phyloP scores from a whole-genome alignment of 2,329 filamentous ascomycete genomes.

The Hymenoscyphus fructigenus region DNA sequence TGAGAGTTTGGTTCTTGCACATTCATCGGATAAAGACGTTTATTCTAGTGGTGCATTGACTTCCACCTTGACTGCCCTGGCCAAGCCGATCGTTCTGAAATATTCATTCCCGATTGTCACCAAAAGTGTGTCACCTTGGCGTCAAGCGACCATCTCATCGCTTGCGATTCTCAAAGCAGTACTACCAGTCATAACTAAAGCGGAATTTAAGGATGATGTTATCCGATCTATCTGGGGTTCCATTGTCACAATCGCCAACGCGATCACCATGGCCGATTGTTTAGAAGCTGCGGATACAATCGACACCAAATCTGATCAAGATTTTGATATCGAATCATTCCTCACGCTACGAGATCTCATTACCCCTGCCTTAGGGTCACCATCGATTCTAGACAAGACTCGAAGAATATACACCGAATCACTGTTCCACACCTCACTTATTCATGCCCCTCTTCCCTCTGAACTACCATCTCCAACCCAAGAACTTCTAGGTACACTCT shows the following conservation, averaged over 20 bases:
- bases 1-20: slow-evolving; percentile 56
- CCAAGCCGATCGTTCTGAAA: slow-evolving; percentile 71
- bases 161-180: slow-evolving; percentile 67
- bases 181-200: slow-evolving; percentile 57
- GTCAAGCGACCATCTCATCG: slow-evolving; percentile 69
- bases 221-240: slow-evolving; percentile 67
- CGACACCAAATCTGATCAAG: slow-evolving; percentile 65
- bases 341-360: slow-evolving; percentile 67
- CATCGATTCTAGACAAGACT: slow-evolving; percentile 63
- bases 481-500: slow-evolving; percentile 61
- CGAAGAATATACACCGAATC: slow-evolving; percentile 70
- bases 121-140: slow-evolving; percentile 74
- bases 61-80: slow-evolving; percentile 64
- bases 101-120: slow-evolving; percentile 75
- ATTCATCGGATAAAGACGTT: slow-evolving; percentile 63
- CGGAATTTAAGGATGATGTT: slow-evolving; percentile 46
- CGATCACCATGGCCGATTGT: slow-evolving; percentile 67
- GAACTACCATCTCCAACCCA: slow-evolving; percentile 52
- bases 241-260: slow-evolving; percentile 63
- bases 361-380: slow-evolving; percentile 68
- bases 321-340: slow-evolving; percentile 79
- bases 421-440: slow-evolving; percentile 78
- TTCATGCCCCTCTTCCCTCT: slow-evolving; percentile 65
- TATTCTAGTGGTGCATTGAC: slow-evolving; percentile 68
- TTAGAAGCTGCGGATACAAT: slow-evolving; percentile 43